Conservation (phyloP, 2,329 filamentous ascomycete species). For the Aquanectria penicillioides region DNA sequence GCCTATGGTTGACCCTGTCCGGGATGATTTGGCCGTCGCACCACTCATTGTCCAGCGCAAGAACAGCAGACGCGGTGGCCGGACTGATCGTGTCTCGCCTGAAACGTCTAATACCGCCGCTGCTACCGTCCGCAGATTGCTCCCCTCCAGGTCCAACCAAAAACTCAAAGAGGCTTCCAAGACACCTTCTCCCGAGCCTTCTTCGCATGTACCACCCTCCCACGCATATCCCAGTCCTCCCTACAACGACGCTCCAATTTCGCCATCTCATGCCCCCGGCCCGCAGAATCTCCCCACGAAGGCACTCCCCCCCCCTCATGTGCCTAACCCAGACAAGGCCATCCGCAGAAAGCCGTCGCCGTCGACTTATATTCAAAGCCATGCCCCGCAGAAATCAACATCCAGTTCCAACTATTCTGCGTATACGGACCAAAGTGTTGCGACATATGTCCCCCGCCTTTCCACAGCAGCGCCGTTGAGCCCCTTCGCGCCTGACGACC, state of each 20-base stretch:
- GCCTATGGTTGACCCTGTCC: slow-evolving; percentile 70
- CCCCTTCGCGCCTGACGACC: slow-evolving; percentile 39
- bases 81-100: slow-evolving; percentile 43
- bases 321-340: slow-evolving; percentile 47
- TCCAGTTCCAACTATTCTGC: slow-evolving; percentile 51
- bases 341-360: slow-evolving; percentile 59
- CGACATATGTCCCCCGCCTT: slow-evolving; percentile 24
- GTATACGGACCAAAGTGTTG: slow-evolving; percentile 37
- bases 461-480: slow-evolving; percentile 24
- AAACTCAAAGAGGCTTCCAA: slow-evolving; percentile 42
- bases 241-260: slow-evolving; percentile 39
- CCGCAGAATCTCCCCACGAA: slow-evolving; percentile 3
- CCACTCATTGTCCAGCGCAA: slow-evolving; percentile 67
- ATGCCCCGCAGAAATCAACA: slow-evolving; percentile 44
- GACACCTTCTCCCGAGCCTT: slow-evolving; percentile 35
- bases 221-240: slow-evolving; percentile 49
- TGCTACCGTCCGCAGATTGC: slow-evolving; percentile 48
- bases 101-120: slow-evolving; percentile 46
- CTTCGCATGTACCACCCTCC: slow-evolving; percentile 27
- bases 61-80: slow-evolving; percentile 55
- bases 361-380: slow-evolving; percentile 38
- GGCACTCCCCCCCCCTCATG: slow-evolving; percentile 33
- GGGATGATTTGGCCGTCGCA: slow-evolving; percentile 65
- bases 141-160: slow-evolving; percentile 48
- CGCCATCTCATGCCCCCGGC: slow-evolving; percentile 33